phyloP scores from a whole-genome alignment of 2,329 filamentous ascomycete genomes.

The Colletotrichum eremochloae region DNA sequence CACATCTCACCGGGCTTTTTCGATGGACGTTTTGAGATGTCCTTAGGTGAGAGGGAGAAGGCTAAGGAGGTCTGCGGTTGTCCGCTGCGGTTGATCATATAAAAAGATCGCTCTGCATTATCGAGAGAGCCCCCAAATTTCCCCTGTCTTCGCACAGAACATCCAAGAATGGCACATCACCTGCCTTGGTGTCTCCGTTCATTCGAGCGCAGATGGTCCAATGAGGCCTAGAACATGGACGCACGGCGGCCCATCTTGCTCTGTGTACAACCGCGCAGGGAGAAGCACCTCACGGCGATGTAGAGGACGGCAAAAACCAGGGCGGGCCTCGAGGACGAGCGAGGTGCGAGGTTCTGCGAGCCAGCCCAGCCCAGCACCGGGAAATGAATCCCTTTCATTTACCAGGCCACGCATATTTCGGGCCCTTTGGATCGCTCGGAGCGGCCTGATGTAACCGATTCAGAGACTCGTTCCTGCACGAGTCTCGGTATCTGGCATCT shows the following conservation, averaged over 20 bases:
- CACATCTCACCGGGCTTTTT: neutral
- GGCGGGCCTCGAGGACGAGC: neutral
- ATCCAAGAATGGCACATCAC: neutral
- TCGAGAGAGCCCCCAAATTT: neutral
- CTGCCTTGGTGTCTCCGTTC: neutral
- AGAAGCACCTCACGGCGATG: neutral
- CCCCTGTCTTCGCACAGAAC: neutral
- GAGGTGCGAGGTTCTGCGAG: neutral
- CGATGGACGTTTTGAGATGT: neutral
- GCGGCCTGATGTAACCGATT: neutral
- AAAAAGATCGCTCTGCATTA: neutral
- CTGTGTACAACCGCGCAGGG: neutral
- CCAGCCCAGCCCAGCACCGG: too few species aligned
- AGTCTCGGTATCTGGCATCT: neutral
- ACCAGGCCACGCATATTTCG: too few species aligned
- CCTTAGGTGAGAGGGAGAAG: neutral
- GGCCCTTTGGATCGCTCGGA: neutral
- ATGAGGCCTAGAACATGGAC: neutral
- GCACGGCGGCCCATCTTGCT: neutral
- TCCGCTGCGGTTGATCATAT: neutral
- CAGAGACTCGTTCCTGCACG: neutral
- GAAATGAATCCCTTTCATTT: neutral
- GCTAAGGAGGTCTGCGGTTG: neutral
- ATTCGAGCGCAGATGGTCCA: too few species aligned
- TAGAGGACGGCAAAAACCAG: too few species aligned